phyloP scores from a whole-genome alignment of 2,329 filamentous ascomycete species.

The Cercospora berteroae region DNA sequence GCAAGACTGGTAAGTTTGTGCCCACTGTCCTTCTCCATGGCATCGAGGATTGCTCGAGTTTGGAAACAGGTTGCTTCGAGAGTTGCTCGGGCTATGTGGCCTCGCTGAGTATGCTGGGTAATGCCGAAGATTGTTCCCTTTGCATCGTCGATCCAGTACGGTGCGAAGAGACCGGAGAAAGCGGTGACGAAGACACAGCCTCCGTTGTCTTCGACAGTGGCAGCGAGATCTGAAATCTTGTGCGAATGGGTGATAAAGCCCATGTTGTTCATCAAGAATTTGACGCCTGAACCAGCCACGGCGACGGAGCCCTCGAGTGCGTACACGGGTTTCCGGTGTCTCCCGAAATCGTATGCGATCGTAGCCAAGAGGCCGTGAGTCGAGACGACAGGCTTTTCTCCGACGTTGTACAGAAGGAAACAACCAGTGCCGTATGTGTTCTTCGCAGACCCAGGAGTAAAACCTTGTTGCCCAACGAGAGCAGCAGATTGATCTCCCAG shows the following conservation, averaged over 20 bases:
- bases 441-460: constrained; percentile 78
- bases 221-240: constrained; percentile 64
- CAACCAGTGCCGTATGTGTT: constrained; percentile 91
- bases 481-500: constrained; percentile 85
- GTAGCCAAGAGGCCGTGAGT: constrained; percentile 80
- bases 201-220: constrained; percentile 69
- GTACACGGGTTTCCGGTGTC: constrained; percentile 58
- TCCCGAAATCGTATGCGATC: constrained; percentile 77
- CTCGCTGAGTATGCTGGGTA: constrained; percentile 70
- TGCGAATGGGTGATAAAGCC: constrained; percentile 62
- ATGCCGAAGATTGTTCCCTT: constrained; percentile 70
- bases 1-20: constrained; percentile 72
- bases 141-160: constrained; percentile 93
- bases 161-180: constrained; percentile 86
- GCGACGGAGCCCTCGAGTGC: constrained; percentile 79
- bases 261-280: constrained; percentile 55
- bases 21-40: constrained; percentile 83
- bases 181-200: constrained; percentile 85
- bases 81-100: constrained; percentile 87
- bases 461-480: constrained; percentile 69
- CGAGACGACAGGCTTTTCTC: constrained; percentile 79
- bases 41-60: constrained; percentile 87
- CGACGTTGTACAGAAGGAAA: constrained; percentile 87
- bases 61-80: constrained; percentile 91
- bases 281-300: constrained; percentile 75